Evolutionary conservation across 1,284 basidiomycete species (phyloP).

Genomic region (Exsudoporus floridanus): DNA sequence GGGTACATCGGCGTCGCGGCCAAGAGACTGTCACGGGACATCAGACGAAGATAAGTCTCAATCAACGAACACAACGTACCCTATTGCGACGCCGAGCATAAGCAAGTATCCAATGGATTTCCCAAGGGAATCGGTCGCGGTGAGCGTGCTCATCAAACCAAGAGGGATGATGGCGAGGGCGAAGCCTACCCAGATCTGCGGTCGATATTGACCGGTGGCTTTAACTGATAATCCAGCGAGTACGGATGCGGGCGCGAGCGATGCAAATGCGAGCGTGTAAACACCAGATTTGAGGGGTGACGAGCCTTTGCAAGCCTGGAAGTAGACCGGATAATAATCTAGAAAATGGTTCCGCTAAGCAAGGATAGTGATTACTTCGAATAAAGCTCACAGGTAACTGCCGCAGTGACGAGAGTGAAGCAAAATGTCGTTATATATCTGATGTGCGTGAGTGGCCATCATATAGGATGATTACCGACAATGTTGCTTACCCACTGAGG

Average conservation of each 20-base stretch:
- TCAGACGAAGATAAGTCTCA: background rate
- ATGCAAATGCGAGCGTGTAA: constrained; percentile 2
- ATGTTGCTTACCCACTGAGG: too few species aligned
- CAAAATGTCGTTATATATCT: constrained; percentile 12
- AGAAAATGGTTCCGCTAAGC: background rate
- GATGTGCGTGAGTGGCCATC: too few species aligned
- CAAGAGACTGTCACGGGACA: background rate
- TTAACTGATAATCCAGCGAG: constrained; percentile 8
- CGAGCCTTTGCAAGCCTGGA: constrained; percentile 12
- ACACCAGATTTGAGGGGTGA: constrained; percentile 12
- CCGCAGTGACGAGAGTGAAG: background rate
- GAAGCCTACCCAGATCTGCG: constrained; percentile 14
- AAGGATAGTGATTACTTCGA: too few species aligned
- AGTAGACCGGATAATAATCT: constrained; percentile 16
- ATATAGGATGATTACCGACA: too few species aligned
- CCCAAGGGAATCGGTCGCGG: constrained; percentile 1
- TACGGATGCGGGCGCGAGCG: constrained; percentile 1
- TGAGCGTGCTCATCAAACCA: constrained; percentile 6
- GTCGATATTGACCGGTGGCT: constrained; percentile 2
- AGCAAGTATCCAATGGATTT: background rate
- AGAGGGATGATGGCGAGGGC: background rate
- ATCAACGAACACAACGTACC: constrained; percentile 1
- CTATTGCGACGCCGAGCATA: constrained; percentile 6
- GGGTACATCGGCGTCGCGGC: constrained; percentile 16
- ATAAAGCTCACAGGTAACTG: constrained; percentile 3